Evolutionary conservation across 441 rosid genomes (phyloP).

Genomic region (Jatropha multifida): DNA sequence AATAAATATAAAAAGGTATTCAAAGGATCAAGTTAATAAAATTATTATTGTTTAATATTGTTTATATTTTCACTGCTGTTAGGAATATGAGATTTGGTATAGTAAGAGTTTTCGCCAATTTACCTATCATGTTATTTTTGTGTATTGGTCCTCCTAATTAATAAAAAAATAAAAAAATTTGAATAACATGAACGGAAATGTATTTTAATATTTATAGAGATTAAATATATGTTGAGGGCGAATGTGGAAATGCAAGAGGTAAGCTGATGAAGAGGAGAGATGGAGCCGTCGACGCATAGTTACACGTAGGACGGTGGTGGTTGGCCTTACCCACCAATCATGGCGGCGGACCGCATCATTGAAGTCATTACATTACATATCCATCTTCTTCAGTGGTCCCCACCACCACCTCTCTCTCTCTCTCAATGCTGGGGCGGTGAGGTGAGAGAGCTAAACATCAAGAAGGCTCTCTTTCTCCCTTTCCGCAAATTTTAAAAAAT

Average conservation of each 20-base stretch:
- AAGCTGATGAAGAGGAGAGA: not conserved
- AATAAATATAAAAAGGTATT: too few species aligned
- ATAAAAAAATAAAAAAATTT: too few species aligned
- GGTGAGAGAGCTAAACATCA: conserved; percentile 15
- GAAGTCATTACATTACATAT: conserved; percentile 27
- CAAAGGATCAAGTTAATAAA: too few species aligned
- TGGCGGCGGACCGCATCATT: conserved; percentile 75
- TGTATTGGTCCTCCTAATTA: too few species aligned
- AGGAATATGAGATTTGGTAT: too few species aligned
- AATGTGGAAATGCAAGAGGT: not conserved
- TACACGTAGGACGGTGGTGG: conserved; percentile 93
- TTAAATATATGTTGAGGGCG: not conserved
- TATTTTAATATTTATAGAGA: too few species aligned
- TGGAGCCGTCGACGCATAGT: conserved; percentile 17
- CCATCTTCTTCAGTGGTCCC: conserved; percentile 30
- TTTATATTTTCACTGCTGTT: too few species aligned
- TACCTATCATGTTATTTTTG: too few species aligned
- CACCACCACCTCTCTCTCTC: conserved; percentile 21
- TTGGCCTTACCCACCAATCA: conserved; percentile 72
- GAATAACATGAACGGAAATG: too few species aligned
- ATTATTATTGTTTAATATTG: too few species aligned
- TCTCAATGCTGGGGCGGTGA: conserved; percentile 54
- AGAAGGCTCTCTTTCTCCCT: not conserved
- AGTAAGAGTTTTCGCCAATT: too few species aligned
- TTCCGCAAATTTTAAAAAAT: not conserved